A percentile compares a stretch with the other conserved stretches of the same genome.
Evolutionary conservation across 768 basidiomycete genomes (phyloP).

Genomic region (Termitomyces sp.): DNA sequence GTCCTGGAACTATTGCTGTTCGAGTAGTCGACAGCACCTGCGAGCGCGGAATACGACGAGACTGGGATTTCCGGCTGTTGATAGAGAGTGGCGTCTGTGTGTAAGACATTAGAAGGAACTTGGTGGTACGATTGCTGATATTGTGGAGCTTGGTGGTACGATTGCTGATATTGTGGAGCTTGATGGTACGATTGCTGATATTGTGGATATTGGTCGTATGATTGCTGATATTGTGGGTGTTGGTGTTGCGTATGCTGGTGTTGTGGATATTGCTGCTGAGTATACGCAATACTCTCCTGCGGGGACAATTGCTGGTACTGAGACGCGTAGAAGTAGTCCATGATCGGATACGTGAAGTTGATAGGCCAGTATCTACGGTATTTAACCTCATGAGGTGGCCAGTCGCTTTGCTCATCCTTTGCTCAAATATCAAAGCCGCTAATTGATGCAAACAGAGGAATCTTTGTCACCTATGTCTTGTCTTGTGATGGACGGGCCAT

Average conservation of each 20-base stretch:
- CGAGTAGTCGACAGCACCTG: constrained; percentile 13
- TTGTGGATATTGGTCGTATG: no score
- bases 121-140: background rate
- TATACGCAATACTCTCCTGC: background rate
- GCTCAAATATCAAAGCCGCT: constrained; percentile 9
- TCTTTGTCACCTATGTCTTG: background rate
- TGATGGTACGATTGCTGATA: background rate
- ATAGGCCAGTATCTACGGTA: background rate
- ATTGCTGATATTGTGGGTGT: background rate
- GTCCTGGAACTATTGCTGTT: background rate
- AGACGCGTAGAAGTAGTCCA: constrained; percentile 7
- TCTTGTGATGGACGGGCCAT: background rate
- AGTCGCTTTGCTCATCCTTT: constrained; percentile 10
- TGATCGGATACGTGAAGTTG: background rate
- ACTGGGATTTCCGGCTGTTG: constrained; percentile 8
- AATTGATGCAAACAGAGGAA: background rate
- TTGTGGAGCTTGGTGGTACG: background rate
- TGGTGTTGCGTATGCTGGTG: background rate
- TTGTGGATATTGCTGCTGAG: background rate
- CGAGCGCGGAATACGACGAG: constrained; percentile 17
- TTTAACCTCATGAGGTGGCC: constrained; percentile 4
- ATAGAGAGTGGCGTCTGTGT: background rate
- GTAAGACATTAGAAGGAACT: constrained; percentile 2
- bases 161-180: background rate
- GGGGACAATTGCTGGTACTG: constrained; percentile 6